These are phyloP conservation scores for Miamiensis avidus DNA, from an alignment of 169 alveolate genomes.

Conservation along the genomic window DNA sequence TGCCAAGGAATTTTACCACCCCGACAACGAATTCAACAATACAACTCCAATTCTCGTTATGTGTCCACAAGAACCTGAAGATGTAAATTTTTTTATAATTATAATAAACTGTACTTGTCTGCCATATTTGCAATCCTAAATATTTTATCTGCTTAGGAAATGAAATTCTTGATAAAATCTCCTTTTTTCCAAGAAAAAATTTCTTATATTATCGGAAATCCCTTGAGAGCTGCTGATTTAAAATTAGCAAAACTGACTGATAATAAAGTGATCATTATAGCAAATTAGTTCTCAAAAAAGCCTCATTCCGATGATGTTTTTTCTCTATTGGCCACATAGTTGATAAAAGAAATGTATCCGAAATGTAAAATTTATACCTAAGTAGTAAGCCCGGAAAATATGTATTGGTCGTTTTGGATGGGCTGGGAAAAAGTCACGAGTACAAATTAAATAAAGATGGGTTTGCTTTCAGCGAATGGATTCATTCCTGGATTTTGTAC, in stretches of 20 bases:
- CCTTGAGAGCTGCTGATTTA: conserved; percentile 15
- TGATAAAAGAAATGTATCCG: conserved; percentile 4
- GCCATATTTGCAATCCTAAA: background rate
- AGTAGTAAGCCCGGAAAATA: conserved; percentile 1
- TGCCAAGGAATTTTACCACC: conserved; percentile 23
- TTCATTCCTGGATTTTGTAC: conserved; percentile 22
- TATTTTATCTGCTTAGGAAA: background rate
- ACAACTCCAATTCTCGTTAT: background rate
- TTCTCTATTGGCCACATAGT: conserved; percentile 11
- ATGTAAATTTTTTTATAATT: background rate
- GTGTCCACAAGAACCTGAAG: background rate
- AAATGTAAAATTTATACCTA: conserved; percentile 3
- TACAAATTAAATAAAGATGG: background rate
- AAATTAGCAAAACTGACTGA: conserved; percentile 3
- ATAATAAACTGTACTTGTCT: background rate
- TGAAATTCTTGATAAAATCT: conserved; percentile 1
- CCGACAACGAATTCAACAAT: background rate
- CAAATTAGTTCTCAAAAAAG: background rate
- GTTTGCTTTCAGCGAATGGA: background rate
- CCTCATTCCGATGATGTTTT: background rate
- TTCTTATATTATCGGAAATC: conserved; percentile 8
- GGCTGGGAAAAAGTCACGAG: background rate
- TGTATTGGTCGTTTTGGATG: conserved; percentile 12
- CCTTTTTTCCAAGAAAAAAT: background rate
- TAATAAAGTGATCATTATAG: conserved; percentile 10